Evolutionary conservation across 257 asterid species (phyloP), one percentile per base, ranked within the genome.

Genomic region (Solanum ossicruentum): DNA sequence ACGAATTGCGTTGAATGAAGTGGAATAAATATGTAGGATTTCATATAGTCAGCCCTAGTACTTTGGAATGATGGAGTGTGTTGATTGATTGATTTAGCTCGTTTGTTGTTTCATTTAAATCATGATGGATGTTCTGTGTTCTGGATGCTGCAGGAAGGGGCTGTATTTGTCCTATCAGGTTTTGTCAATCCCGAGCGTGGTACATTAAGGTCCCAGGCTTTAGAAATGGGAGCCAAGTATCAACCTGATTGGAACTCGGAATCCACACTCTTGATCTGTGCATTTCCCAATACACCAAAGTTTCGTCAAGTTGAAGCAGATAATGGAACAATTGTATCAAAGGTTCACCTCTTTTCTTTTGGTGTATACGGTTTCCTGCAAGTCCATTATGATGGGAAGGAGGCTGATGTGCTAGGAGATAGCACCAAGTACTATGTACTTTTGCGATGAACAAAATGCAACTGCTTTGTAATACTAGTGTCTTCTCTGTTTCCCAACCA

Each of bases 191-290:
- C 98, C 3, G 98, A 97, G 84, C 91, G 98, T 0, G 96, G 95
- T 43, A 83, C 85, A 56, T 85, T 97, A 86, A 89, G 99, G 90
- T 95, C 98, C 10, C 94, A 92, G 83, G 95, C 96, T 88, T 88
- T 97, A 86, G 98, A 94, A 89, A 94, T 97, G 99, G 99, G 99
- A 82, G 97, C 98, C 10, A 96, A 92, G 65, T 97, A 90, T 89
- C 97, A 93, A 86, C 93, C 94, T 45, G 99, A 97, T 89, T 95
- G 99, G 99, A 90, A 89, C 89, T 86, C 97, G 4, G 85, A 90
- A 52, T 93, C 96, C 90, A 95, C 98, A 9, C 96, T 97, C 82
- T 87, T 97, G 82, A 90, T 95, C 58, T 95, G 98, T 84, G 98
- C 98, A 58, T 95, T 93, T 88, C 73, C 92, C 79, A 97, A 92